phyloP scores from a whole-genome alignment of 2,329 filamentous ascomycete genomes.

The Colletotrichum tabaci region DNA sequence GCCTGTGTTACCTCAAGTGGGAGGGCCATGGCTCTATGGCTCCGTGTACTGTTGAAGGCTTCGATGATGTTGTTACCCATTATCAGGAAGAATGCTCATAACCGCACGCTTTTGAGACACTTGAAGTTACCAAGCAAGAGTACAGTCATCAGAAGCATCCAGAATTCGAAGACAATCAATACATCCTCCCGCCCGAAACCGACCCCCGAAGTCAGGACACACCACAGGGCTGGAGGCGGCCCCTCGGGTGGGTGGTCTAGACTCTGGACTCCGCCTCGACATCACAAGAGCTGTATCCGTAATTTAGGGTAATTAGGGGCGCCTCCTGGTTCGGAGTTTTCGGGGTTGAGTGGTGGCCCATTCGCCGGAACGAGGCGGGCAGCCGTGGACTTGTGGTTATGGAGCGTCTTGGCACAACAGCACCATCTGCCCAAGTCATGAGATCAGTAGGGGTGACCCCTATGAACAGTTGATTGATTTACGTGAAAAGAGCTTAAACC shows the following conservation, averaged over 20 bases:
- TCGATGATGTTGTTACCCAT: no score
- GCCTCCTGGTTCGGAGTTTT: not conserved
- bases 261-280: not conserved
- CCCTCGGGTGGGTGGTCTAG: not conserved
- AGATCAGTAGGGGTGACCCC: conserved; percentile 20
- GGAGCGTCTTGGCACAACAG: conserved; percentile 3
- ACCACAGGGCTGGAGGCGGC: not conserved
- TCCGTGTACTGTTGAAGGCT: not conserved
- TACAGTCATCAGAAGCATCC: no score
- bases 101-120: not conserved
- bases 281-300: no score
- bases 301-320: not conserved
- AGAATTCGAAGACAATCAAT: no score
- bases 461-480: not conserved
- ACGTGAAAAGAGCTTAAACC: conserved; percentile 13
- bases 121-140: not conserved
- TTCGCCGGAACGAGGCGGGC: not conserved
- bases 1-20: not conserved
- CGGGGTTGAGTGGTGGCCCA: not conserved
- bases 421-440: not conserved
- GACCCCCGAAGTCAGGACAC: not conserved
- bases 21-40: no score
- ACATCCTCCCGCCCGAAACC: not conserved
- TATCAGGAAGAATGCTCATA: not conserved
- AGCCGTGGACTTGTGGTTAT: not conserved